A percentile compares a stretch with the other conserved stretches of the same genome.
phyloP scores from a whole-genome alignment of 345 rosid genomes.

The Zanthoxylum bungeanum region DNA sequence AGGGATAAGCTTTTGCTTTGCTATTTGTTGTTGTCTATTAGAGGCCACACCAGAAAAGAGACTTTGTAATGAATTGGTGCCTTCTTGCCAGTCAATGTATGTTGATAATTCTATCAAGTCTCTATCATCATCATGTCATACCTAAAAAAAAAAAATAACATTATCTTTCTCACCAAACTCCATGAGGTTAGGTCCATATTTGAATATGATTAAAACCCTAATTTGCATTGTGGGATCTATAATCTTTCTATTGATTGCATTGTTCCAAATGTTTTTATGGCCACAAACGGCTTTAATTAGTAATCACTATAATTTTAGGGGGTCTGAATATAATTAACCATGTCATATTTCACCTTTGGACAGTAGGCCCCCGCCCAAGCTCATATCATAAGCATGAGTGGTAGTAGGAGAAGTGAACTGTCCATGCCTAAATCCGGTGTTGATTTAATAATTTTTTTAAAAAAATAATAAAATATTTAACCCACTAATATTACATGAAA shows the following conservation, averaged over 20 bases:
- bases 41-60: too few species aligned
- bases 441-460: too few species aligned
- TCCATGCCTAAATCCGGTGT: too few species aligned
- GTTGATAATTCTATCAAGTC: neutral
- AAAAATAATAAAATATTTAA: too few species aligned
- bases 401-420: too few species aligned
- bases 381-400: too few species aligned
- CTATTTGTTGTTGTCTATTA: neutral
- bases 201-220: too few species aligned
- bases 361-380: neutral
- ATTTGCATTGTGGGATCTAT: neutral
- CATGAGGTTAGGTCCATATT: neutral
- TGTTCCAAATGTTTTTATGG: neutral
- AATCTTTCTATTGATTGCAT: neutral
- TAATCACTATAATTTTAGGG: neutral
- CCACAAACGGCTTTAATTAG: neutral
- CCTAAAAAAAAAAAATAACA: too few species aligned
- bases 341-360: neutral
- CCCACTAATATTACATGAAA: too few species aligned
- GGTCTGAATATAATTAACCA: neutral
- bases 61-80: too few species aligned
- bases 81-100: too few species aligned
- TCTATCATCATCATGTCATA: too few species aligned
- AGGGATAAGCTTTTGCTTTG: neutral
- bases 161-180: neutral